These are phyloP conservation scores for Colletotrichum tropicicola DNA, from an alignment of 2,329 filamentous ascomycete genomes.

Conservation along the genomic window DNA sequence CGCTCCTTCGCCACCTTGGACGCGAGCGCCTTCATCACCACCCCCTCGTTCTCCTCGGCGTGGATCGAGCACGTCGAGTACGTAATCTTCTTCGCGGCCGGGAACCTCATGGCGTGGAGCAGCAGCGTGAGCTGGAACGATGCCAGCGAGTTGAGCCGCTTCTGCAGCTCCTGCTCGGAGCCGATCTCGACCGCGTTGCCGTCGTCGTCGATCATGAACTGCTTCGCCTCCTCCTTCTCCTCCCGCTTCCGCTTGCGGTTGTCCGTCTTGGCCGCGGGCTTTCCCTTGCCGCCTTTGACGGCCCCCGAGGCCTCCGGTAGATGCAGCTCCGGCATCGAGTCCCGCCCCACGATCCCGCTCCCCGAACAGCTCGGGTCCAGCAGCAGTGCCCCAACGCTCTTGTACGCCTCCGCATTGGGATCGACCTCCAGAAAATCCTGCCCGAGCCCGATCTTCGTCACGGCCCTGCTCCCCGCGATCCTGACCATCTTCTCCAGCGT, in stretches of 20 bases:
- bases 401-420: constrained; percentile 68
- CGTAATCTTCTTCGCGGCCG: constrained; percentile 77
- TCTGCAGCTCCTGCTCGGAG: constrained; percentile 65
- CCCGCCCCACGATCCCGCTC: constrained; percentile 90
- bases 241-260: constrained; percentile 58
- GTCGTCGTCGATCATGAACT: constrained; percentile 63
- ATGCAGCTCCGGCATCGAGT: constrained; percentile 76
- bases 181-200: constrained; percentile 60
- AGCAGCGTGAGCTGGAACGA: constrained; percentile 85
- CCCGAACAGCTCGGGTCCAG: constrained; percentile 96
- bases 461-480: constrained; percentile 73
- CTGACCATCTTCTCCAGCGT: constrained; percentile 87
- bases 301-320: constrained; percentile 54
- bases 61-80: constrained; percentile 96
- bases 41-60: constrained; percentile 86
- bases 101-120: constrained; percentile 85
- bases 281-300: constrained; percentile 48
- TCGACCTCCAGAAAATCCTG: constrained; percentile 86
- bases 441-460: constrained; percentile 75
- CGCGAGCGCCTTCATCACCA: constrained; percentile 76
- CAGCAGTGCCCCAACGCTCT: constrained; percentile 80
- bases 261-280: constrained; percentile 29
- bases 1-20: constrained; percentile 71
- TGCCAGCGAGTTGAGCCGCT: constrained; percentile 77
- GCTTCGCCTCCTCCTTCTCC: constrained; percentile 39